Conservation (phyloP, 1,284 basidiomycete genomes). For the Irpex rosettiformis region DNA sequence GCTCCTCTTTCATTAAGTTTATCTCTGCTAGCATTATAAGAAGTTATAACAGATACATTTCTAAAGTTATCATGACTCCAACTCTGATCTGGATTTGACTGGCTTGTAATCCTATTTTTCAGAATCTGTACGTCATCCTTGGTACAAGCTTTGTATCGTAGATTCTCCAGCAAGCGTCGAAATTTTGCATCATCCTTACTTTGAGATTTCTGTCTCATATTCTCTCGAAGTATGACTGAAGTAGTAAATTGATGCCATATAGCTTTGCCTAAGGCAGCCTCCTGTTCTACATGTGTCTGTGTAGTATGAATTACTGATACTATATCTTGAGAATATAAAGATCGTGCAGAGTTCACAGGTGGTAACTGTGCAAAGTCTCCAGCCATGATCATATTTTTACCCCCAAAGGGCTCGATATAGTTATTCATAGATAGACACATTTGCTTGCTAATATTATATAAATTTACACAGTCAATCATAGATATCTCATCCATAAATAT, state of each 20-base stretch:
- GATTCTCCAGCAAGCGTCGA: conserved; percentile 24
- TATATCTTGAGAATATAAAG: conserved; percentile 6
- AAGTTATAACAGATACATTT: conserved; percentile 31
- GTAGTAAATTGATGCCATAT: conserved; percentile 3
- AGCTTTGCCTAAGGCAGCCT: conserved; percentile 13
- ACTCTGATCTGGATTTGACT: neutral
- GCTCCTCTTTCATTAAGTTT: conserved; percentile 27
- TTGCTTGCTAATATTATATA: conserved; percentile 10
- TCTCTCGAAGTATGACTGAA: conserved; percentile 21
- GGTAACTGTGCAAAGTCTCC: conserved; percentile 19
- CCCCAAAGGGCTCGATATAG: conserved; percentile 10
- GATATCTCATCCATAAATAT: conserved; percentile 29
- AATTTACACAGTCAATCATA: conserved; percentile 10
- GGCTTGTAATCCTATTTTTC: conserved; percentile 17
- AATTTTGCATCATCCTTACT: conserved; percentile 25
- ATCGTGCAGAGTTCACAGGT: neutral
- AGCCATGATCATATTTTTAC: conserved; percentile 16
- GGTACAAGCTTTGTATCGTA: conserved; percentile 33
- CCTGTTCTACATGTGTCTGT: neutral
- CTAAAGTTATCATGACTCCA: conserved; percentile 21
- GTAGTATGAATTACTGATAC: neutral
- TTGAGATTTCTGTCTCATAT: conserved; percentile 28
- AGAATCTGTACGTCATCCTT: conserved; percentile 30
- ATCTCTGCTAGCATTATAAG: conserved; percentile 30
- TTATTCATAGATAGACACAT: conserved; percentile 1